Conservation (phyloP, 2,329 filamentous ascomycete genomes). For the Aspergillus sp. region DNA sequence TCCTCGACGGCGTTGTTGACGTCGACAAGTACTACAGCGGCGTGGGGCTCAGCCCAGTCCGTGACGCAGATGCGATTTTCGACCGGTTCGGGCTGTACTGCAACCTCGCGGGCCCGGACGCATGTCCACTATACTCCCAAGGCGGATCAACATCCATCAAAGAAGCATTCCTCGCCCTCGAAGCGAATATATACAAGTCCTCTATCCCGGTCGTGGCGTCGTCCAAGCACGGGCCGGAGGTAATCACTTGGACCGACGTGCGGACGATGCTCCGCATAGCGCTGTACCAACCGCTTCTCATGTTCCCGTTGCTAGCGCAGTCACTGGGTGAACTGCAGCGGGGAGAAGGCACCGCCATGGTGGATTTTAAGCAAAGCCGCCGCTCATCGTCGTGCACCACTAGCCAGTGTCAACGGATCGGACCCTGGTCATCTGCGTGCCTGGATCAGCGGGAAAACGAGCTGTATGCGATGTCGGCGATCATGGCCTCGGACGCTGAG, state of each 20-base stretch:
- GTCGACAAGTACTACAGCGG: constrained; percentile 27
- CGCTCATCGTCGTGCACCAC: constrained; percentile 21
- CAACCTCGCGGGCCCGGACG: constrained; percentile 15
- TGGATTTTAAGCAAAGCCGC: constrained; percentile 22
- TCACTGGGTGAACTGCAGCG: constrained; percentile 16
- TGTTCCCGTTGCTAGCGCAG: constrained; percentile 21
- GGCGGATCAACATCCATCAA: constrained; percentile 23
- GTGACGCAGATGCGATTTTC: constrained; percentile 30
- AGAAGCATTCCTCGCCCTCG: constrained; percentile 16
- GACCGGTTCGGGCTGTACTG: constrained; percentile 27
- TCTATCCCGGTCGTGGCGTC: constrained; percentile 26
- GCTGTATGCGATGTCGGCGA: constrained; percentile 21
- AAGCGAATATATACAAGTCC: constrained; percentile 15
- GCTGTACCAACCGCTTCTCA: constrained; percentile 25
- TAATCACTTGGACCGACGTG: constrained; percentile 29
- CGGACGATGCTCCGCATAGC: constrained; percentile 22
- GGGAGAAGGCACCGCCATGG: constrained; percentile 21
- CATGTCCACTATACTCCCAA: constrained; percentile 23
- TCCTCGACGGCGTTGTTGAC: constrained; percentile 33
- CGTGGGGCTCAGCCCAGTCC: constrained; percentile 16
- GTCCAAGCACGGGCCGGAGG: constrained; percentile 22
- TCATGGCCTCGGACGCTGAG: constrained; percentile 25
- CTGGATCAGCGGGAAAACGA: constrained; percentile 18
- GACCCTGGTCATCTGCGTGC: constrained; percentile 25
- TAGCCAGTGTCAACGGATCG: constrained; percentile 19